Conservation (phyloP, 2,329 filamentous ascomycete species). For the Macrophomina pseudophaseolina region DNA sequence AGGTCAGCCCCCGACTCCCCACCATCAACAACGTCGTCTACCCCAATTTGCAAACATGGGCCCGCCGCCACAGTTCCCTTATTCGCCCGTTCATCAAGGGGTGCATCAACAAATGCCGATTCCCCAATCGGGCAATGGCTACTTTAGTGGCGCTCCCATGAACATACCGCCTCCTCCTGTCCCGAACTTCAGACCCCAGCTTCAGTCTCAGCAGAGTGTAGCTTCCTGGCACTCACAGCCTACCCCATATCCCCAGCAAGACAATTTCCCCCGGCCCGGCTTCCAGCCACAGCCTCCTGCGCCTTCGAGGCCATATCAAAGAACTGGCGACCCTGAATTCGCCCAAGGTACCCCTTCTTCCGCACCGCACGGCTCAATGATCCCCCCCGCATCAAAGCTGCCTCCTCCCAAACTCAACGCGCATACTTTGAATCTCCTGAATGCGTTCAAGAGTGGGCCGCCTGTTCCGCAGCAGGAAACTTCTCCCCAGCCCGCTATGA, state of each 20-base stretch:
- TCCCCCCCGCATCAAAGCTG: slow-evolving; percentile 62
- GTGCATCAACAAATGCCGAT: slow-evolving; percentile 24
- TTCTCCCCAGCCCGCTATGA: slow-evolving; percentile 23
- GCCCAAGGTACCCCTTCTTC: slow-evolving; percentile 35
- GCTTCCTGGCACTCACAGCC: slow-evolving; percentile 27
- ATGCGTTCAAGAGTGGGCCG: slow-evolving; percentile 57
- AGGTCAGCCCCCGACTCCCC: slow-evolving; percentile 62
- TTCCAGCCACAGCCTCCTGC: slow-evolving; percentile 30
- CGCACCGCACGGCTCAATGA: slow-evolving; percentile 48
- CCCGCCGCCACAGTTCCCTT: slow-evolving; percentile 56
- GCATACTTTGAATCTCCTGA: slow-evolving; percentile 63
- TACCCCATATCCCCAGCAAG: slow-evolving; percentile 27
- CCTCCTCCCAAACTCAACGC: slow-evolving; percentile 63
- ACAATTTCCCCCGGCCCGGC: background rate
- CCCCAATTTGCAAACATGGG: slow-evolving; percentile 55
- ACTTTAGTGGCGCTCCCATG: background rate
- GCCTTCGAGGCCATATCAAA: slow-evolving; percentile 51
- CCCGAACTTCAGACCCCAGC: slow-evolving; percentile 30
- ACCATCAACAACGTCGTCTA: slow-evolving; percentile 59
- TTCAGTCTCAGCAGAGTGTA: slow-evolving; percentile 31
- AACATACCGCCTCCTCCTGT: slow-evolving; percentile 27
- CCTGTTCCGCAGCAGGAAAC: slow-evolving; percentile 31
- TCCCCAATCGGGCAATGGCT: slow-evolving; percentile 8
- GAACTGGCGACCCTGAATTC: slow-evolving; percentile 49
- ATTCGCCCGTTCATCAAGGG: slow-evolving; percentile 45